These are phyloP conservation scores for Actinidia arguta DNA, from an alignment of 179 eudicot genomes.

Conservation along the genomic window DNA sequence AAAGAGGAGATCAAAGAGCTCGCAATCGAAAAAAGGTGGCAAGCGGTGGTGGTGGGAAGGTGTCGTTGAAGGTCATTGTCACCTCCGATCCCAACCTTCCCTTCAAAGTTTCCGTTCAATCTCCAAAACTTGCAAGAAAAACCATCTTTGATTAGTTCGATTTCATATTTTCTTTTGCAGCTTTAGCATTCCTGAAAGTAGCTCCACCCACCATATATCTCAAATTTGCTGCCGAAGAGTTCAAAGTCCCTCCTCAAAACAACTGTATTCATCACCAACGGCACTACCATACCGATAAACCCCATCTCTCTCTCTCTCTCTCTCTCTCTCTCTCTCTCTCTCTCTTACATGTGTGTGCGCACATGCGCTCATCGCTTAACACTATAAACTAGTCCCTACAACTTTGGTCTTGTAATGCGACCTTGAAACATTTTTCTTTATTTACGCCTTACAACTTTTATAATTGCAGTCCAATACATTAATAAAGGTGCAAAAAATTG, in stretches of 20 bases:
- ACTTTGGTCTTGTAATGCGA: no score
- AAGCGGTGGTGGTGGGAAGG: constrained; percentile 84
- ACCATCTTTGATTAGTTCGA: background rate
- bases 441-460: no score
- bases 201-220: constrained; percentile 96
- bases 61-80: constrained; percentile 90
- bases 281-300: no score
- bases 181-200: constrained; percentile 78
- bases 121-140: background rate
- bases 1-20: no score
- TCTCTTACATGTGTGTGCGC: no score
- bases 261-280: constrained; percentile 96
- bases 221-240: constrained; percentile 95
- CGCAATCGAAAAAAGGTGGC: constrained; percentile 47
- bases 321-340: no score
- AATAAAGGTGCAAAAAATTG: no score
- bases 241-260: constrained; percentile 97
- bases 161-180: constrained; percentile 1
- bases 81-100: constrained; percentile 97
- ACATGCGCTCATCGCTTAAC: no score
- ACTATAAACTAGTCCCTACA: no score
- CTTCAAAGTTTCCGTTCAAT: constrained; percentile 78
- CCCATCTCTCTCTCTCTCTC: no score
- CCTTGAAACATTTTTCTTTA: no score
- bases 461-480: no score